These are phyloP conservation scores for Ceratobasidium sp. DNA, from an alignment of 1,284 basidiomycete genomes.

Conservation along the genomic window DNA sequence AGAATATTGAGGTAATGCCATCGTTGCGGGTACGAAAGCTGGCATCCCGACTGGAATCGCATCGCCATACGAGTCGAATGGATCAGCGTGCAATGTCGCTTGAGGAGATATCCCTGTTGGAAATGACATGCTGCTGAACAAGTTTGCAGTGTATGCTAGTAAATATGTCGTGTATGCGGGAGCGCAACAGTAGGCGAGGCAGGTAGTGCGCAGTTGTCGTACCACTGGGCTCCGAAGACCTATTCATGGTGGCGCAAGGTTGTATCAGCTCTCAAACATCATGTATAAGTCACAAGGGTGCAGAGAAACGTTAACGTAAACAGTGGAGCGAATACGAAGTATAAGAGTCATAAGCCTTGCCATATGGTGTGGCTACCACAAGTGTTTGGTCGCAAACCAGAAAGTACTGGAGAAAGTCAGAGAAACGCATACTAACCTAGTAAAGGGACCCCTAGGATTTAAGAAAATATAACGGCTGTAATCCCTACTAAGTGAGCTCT, in stretches of 20 bases:
- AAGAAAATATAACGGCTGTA: too few relatives aligned
- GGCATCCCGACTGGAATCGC: background rate
- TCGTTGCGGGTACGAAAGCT: background rate
- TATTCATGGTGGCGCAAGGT: background rate
- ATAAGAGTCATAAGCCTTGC: too few relatives aligned
- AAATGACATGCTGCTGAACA: background rate
- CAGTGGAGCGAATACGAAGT: background rate
- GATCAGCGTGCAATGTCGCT: background rate
- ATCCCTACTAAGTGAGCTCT: too few relatives aligned
- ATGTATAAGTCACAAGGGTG: background rate
- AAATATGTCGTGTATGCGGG: slow-evolving; percentile 19
- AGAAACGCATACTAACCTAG: too few relatives aligned
- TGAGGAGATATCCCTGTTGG: background rate
- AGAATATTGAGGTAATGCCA: slow-evolving; percentile 13
- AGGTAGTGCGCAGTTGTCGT: background rate
- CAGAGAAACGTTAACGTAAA: background rate
- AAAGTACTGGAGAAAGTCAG: too few relatives aligned
- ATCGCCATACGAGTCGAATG: background rate
- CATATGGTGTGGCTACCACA: too few relatives aligned
- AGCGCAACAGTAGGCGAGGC: too few relatives aligned
- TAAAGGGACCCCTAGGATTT: too few relatives aligned
- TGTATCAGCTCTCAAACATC: background rate
- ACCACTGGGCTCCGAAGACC: too few relatives aligned
- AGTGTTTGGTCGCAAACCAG: too few relatives aligned
- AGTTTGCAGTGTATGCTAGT: background rate